phyloP scores from a whole-genome alignment of 768 basidiomycete genomes.

The Serendipita sp. region DNA sequence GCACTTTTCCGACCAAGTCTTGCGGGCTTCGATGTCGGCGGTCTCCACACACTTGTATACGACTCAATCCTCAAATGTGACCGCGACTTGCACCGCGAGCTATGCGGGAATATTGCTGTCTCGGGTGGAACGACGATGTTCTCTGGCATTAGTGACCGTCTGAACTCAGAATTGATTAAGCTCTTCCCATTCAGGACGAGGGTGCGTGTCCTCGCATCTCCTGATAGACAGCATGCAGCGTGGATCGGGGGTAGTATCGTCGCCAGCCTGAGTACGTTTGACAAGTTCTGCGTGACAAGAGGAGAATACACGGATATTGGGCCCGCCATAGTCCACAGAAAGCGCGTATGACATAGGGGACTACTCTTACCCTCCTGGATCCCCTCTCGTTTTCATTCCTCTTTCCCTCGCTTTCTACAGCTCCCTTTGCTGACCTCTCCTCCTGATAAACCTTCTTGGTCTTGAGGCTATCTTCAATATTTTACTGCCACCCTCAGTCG shows the following conservation, averaged over 20 bases:
- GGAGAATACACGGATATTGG: conserved; percentile 44
- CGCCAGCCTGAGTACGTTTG: conserved; percentile 31
- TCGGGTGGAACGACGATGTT: conserved; percentile 53
- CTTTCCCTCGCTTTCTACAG: no score
- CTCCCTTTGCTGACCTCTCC: no score
- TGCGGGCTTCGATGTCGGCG: conserved; percentile 57
- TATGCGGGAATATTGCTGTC: conserved; percentile 50
- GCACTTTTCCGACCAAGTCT: conserved; percentile 87
- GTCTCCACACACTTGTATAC: conserved; percentile 74
- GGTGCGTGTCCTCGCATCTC: conserved; percentile 49
- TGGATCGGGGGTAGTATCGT: conserved; percentile 37
- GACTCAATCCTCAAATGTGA: conserved; percentile 85
- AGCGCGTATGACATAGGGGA: no score
- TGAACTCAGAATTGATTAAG: conserved; percentile 55
- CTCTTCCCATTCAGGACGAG: conserved; percentile 7
- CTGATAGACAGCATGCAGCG: conserved; percentile 55
- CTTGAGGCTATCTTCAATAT: no score
- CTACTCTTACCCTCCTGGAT: no score
- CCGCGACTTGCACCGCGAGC: conserved; percentile 66
- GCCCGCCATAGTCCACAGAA: conserved; percentile 31
- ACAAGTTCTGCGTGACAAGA: conserved; percentile 48
- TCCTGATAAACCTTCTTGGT: no score
- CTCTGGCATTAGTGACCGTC: conserved; percentile 48
- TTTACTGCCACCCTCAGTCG: no score
- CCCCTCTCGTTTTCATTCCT: no score